Percentiles rank a stretch among this genome's conserved stretches.
Evolutionary conservation across 805 yeast genomes (phyloP).

Genomic region (Starmerella riodocensis): DNA sequence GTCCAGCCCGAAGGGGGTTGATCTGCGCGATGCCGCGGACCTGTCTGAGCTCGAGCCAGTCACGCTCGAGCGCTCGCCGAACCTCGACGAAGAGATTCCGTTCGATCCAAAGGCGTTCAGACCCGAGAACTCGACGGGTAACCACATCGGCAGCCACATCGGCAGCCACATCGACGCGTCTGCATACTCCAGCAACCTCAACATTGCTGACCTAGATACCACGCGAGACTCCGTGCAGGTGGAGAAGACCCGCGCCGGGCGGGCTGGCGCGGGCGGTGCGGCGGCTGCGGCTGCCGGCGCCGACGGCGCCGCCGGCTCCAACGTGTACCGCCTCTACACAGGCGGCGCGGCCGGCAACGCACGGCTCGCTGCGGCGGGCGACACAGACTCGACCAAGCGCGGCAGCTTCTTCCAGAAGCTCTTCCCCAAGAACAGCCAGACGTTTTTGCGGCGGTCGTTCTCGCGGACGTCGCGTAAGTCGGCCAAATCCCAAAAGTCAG

Average conservation of each 20-base stretch:
- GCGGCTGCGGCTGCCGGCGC: not conserved
- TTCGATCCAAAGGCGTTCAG: slow-evolving; percentile 17
- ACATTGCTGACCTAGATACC: no score
- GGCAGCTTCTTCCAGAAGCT: slow-evolving; percentile 15
- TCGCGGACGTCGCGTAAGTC: slow-evolving; percentile 12
- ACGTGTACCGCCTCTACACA: no score
- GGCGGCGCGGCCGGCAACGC: no score
- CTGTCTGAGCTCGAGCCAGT: not conserved
- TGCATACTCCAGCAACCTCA: slow-evolving; percentile 2
- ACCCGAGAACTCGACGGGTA: slow-evolving; percentile 11
- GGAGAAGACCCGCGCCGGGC: no score
- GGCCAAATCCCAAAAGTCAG: slow-evolving; percentile 4
- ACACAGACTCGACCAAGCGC: no score
- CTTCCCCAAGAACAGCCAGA: slow-evolving; percentile 17
- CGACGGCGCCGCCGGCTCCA: no score
- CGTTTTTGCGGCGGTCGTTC: slow-evolving; percentile 5
- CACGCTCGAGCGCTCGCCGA: slow-evolving; percentile 10
- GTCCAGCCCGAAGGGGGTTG: not conserved
- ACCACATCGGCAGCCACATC: slow-evolving; percentile 11
- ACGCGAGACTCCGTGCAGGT: no score
- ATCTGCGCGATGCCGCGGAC: not conserved
- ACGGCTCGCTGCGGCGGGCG: no score
- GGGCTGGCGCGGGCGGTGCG: no score
- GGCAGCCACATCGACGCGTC: slow-evolving; percentile 15
- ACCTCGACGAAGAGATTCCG: slow-evolving; percentile 20